These are phyloP conservation scores for Parathielavia hyrcaniae DNA, from an alignment of 495 filamentous ascomycete genomes.

Conservation along the genomic window DNA sequence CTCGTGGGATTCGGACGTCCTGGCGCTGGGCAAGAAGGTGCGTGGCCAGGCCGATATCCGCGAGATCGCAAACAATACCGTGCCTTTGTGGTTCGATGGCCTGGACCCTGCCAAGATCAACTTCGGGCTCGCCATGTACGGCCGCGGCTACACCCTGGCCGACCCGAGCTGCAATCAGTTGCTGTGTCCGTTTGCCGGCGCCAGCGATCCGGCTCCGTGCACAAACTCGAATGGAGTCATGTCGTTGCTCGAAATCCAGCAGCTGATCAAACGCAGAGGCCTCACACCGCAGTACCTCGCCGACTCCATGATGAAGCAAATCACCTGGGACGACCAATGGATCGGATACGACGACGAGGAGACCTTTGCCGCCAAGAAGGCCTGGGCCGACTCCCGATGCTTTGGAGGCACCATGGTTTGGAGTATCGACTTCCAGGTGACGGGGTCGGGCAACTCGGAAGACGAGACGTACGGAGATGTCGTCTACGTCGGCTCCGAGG, in stretches of 20 bases:
- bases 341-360: constrained; percentile 35
- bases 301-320: constrained; percentile 24
- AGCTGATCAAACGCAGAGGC: neutral
- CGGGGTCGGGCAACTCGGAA: neutral
- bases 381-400: constrained; percentile 23
- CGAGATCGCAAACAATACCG: constrained; percentile 43
- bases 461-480: constrained; percentile 12
- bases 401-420: constrained; percentile 38
- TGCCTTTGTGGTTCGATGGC: constrained; percentile 47
- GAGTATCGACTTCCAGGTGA: constrained; percentile 27
- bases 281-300: neutral
- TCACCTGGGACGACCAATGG: neutral
- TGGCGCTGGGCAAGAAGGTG: constrained; percentile 30
- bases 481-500: constrained; percentile 13
- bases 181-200: constrained; percentile 28
- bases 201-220: constrained; percentile 31
- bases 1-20: constrained; percentile 26
- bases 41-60: constrained; percentile 50
- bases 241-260: constrained; percentile 35
- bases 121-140: constrained; percentile 52
- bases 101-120: constrained; percentile 38
- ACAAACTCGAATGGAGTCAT: constrained; percentile 29
- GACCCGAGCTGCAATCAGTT: constrained; percentile 22
- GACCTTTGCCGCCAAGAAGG: constrained; percentile 24
- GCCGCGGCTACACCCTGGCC: constrained; percentile 33